Evolutionary conservation across 169 alveolate genomes (phyloP).

Genomic region (Cyclospora cayetanensis): DNA sequence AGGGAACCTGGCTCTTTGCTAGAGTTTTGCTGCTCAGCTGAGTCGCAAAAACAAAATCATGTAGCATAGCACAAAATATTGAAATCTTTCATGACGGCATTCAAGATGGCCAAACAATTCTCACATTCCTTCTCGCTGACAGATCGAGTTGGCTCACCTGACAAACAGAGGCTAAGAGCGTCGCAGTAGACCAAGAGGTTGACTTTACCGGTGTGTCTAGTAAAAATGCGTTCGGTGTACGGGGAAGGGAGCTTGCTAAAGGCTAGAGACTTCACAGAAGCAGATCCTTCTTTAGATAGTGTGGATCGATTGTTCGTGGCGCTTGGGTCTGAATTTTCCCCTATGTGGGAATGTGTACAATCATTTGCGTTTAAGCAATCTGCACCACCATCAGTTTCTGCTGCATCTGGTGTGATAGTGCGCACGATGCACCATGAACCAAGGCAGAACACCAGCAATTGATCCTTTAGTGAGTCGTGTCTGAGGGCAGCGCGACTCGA

Average conservation of each 20-base stretch:
- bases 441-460: background rate
- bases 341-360: background rate
- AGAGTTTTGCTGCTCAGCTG: conserved; percentile 38
- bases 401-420: background rate
- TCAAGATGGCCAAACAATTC: no score
- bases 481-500: background rate
- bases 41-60: background rate
- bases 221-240: background rate
- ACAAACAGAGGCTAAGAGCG: conserved; percentile 1
- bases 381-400: background rate
- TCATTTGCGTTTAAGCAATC: background rate
- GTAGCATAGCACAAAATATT: no score
- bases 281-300: background rate
- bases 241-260: no score
- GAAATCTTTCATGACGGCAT: no score
- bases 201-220: background rate
- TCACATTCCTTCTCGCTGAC: no score
- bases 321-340: no score
- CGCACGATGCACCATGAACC: conserved; percentile 54
- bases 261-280: background rate
- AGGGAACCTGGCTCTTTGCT: background rate
- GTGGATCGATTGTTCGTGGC: no score
- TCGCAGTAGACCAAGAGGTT: background rate
- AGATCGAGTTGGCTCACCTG: background rate
- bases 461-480: background rate